Conservation (phyloP, 2,329 filamentous ascomycete genomes). For the Furcasterigmium furcatum region DNA sequence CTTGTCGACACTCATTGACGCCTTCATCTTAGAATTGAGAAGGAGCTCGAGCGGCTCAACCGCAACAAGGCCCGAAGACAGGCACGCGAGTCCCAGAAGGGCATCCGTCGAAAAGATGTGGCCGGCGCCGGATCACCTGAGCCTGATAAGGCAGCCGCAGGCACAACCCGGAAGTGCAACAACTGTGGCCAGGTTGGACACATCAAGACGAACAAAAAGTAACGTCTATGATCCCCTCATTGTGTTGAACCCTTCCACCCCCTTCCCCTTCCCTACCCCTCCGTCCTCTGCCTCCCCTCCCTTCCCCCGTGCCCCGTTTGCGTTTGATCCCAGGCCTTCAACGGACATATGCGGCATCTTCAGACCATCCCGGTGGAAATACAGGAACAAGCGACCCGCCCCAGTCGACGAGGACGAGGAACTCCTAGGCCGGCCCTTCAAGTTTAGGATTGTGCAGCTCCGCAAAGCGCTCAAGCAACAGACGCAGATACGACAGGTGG, state of each 20-base stretch:
- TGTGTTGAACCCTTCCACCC: constrained; percentile 15
- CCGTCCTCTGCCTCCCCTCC: constrained; percentile 17
- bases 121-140: constrained; percentile 48
- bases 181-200: constrained; percentile 96
- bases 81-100: constrained; percentile 87
- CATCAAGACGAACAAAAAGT: constrained; percentile 99
- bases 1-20: constrained; percentile 17
- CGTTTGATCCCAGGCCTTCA: constrained; percentile 20
- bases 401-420: constrained; percentile 3
- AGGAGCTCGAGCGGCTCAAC: constrained; percentile 78
- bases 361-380: constrained; percentile 6
- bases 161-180: constrained; percentile 88
- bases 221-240: constrained; percentile 33
- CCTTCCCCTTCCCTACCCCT: constrained; percentile 6
- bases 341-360: constrained; percentile 21
- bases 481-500: too few relatives aligned
- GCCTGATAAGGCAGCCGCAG: constrained; percentile 50
- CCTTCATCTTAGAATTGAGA: constrained; percentile 50
- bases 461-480: too few relatives aligned
- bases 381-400: constrained; percentile 6
- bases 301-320: constrained; percentile 19
- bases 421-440: not conserved
- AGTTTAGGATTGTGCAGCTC: not conserved
- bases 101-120: constrained; percentile 38
- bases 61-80: constrained; percentile 89